These are phyloP conservation scores for Thelephora aurantiotincta DNA, from an alignment of 768 basidiomycete species.

Conservation along the genomic window DNA sequence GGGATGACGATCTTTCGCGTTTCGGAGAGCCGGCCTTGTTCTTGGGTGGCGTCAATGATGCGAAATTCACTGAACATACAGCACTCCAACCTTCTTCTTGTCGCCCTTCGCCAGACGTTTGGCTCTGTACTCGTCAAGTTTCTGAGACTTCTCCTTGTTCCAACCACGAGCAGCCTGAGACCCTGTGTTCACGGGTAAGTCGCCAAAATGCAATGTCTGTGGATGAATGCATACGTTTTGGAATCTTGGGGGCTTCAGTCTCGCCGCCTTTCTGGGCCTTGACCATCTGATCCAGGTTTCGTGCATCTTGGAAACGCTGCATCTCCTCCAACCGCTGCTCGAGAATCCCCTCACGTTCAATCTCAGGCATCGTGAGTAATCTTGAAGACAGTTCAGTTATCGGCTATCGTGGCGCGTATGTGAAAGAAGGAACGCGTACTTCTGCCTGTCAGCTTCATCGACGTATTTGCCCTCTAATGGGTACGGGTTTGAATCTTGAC, in stretches of 20 bases:
- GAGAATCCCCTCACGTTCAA: constrained; percentile 81
- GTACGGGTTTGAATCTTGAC: constrained; percentile 50
- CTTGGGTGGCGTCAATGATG: constrained; percentile 18
- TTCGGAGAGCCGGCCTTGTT: constrained; percentile 40
- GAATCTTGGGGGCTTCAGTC: constrained; percentile 43
- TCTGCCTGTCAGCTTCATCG: constrained; percentile 69
- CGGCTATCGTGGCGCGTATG: not conserved
- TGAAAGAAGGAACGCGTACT: constrained; percentile 36
- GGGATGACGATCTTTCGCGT: constrained; percentile 63
- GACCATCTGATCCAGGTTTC: constrained; percentile 61
- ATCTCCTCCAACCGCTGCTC: constrained; percentile 70
- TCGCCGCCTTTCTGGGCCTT: constrained; percentile 41
- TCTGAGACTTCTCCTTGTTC: constrained; percentile 68
- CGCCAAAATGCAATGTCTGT: not conserved
- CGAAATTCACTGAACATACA: constrained; percentile 9
- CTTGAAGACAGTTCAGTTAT: constrained; percentile 23
- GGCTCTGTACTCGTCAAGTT: constrained; percentile 76
- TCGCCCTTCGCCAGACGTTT: constrained; percentile 82
- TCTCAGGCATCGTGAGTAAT: constrained; percentile 66
- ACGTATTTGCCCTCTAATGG: constrained; percentile 87
- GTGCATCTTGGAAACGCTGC: constrained; percentile 58
- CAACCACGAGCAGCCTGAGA: constrained; percentile 61
- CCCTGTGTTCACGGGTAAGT: constrained; percentile 25
- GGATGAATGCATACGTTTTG: constrained; percentile 45
- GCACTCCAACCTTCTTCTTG: constrained; percentile 49